Evolutionary conservation across 495 filamentous ascomycete species (phyloP), one percentile per base, ranked within the genome.

Genomic region (Aspergillus taichungensis): DNA sequence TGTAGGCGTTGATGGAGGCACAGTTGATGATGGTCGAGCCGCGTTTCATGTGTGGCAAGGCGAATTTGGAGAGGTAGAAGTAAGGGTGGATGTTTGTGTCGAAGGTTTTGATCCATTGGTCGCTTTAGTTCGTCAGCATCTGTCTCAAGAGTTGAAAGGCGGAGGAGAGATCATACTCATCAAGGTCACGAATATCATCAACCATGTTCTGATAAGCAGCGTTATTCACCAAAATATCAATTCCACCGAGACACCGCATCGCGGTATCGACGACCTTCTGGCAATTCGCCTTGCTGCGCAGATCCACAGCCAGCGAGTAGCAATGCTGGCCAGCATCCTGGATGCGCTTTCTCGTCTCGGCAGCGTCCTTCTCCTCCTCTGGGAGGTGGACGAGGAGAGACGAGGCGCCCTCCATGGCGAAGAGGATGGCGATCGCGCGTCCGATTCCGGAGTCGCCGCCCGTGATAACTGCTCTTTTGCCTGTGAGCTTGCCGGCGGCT

Each of bases 401-500:
- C 36, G 83, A 78, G 9, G 87, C 86, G 4, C 87, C 88, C 61
- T 92, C 88, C 78, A 88, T 83, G 13, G 87, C 86, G 45, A 81
- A 91, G 0, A 94, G 70, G 11, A 91, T 79, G 0, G 87, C 84
- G 11, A 83, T 77, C 0, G 87, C 82, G 6, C 86, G 82, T 11
- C 88, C 86, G 53, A 92, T 92, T 11, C 87, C 86, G 6, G 77
- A 84, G 58, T 92, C 87, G 10, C 87, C 88, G 11, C 87, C 86
- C 1, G 86, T 90, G 52, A 92, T 92, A 30, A 92, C 63, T 14
- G 85, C 85, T 14, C 79, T 83, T 61, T 84, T 86, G 48, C 78
- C 83, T 45, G 69, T 54, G 2, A 92, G 74, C 65, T 94, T 94
- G 32, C 80, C 82, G 8, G 88, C 84, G 9, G 87, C 77, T 62